Evolutionary conservation across 2,329 filamentous ascomycete species (phyloP), one percentile per base, ranked within the genome.

Genomic region (Macroventuria anomochaeta): DNA sequence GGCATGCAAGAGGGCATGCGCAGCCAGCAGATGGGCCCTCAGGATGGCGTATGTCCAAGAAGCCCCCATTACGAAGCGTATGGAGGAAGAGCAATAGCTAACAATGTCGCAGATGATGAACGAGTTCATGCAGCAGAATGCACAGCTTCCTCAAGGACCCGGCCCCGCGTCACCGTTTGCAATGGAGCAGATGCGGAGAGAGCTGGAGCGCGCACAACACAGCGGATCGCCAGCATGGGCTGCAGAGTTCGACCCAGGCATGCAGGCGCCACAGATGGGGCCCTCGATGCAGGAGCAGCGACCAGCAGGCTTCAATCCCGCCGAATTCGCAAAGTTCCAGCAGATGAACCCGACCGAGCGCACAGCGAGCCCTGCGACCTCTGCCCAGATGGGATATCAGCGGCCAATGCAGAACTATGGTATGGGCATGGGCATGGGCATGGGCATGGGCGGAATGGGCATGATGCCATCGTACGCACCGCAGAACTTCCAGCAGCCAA

Each of bases 291-390:
- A 82, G 75, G 82, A 77, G 64, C 82, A 77, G 64, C 77, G 67
- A 63, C 71, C 63, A 59, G 73, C 68, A 44, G 79, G 77, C 56
- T 96, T 97, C 75, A 89, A 81, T 57, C 81, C 92, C 21, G 88
- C 91, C 38, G 95, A 97, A 63, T 97, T 96, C 74, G 87, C 90
- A 40, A 86, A 87, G 57, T 97, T 96, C 75, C 89, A 92, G 70
- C 86, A 84, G 59, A 82, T 84, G 59, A 83, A 83, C 58, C 79
- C 78, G 10, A 74, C 78, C 69, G 84, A 76, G 67, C 84, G 77
- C 78, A 84, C 78, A 73, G 85, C 76, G 71, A 91, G 83, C 78
- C 88, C 80, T 62, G 77, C 78, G 37, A 79, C 77, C 29, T 68
- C 62, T 28, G 62, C 70, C 2, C 70, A 71, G 76, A 77, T 74